These are phyloP conservation scores for Paramecium sexaurelia DNA, from an alignment of 73 alveolate species.

Conservation along the genomic window DNA sequence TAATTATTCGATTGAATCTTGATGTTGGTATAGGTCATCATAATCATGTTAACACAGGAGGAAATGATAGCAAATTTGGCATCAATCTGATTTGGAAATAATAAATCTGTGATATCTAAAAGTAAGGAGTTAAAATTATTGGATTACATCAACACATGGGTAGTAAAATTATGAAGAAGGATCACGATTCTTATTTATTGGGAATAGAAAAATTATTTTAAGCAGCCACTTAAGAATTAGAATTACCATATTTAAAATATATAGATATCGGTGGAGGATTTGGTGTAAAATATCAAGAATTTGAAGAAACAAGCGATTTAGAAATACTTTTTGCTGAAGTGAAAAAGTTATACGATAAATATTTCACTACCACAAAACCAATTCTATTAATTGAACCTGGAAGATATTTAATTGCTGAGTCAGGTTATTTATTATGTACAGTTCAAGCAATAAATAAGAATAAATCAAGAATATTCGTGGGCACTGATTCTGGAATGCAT, in stretches of 20 bases:
- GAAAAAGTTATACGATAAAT: conserved; percentile 48
- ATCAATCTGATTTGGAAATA: conserved; percentile 55
- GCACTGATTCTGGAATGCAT: conserved; percentile 71
- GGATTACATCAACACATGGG: conserved; percentile 70
- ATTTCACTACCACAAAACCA: not conserved
- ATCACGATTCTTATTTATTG: conserved; percentile 50
- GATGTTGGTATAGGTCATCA: conserved; percentile 66
- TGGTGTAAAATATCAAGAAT: conserved; percentile 62
- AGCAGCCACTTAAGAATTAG: conserved; percentile 60
- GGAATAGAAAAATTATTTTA: conserved; percentile 48
- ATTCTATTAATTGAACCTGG: conserved; percentile 67
- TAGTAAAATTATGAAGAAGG: conserved; percentile 56
- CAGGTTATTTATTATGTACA: conserved; percentile 53
- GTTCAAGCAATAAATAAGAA: conserved; percentile 60
- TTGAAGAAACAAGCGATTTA: conserved; percentile 50
- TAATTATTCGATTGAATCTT: conserved; percentile 57
- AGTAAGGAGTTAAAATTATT: conserved; percentile 46
- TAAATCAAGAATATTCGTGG: conserved; percentile 50
- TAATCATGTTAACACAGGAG: conserved; percentile 62
- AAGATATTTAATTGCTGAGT: conserved; percentile 67
- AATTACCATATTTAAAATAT: conserved; percentile 38
- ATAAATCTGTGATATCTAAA: not conserved
- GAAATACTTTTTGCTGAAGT: not conserved
- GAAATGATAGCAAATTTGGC: conserved; percentile 67
- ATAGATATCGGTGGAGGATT: conserved; percentile 72